Percentiles rank a stretch among this genome's conserved stretches.
These are phyloP conservation scores for Lecanicillium sp. DNA, from an alignment of 2,329 filamentous ascomycete genomes.

Conservation along the genomic window DNA sequence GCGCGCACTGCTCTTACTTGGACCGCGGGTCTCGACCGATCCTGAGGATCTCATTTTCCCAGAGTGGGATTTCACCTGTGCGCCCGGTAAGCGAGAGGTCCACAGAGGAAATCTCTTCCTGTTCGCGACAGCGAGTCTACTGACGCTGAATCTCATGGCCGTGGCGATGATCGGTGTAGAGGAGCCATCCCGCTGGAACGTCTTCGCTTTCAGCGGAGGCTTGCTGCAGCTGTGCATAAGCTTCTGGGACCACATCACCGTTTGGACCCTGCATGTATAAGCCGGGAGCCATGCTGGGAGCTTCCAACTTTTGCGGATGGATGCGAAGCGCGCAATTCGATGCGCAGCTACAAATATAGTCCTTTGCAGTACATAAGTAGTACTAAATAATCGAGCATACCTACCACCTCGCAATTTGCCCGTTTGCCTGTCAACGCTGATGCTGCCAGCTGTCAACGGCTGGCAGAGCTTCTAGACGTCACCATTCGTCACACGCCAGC, in stretches of 20 bases:
- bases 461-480: background rate
- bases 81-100: conserved; percentile 8
- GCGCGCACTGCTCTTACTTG: conserved; percentile 19
- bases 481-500: no score
- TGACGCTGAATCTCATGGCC: conserved; percentile 1
- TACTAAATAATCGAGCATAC: no score
- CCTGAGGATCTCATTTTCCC: conserved; percentile 6
- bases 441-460: conserved; percentile 2
- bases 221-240: background rate
- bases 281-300: background rate
- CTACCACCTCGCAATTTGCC: no score
- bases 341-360: no score
- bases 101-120: background rate
- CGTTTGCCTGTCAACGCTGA: background rate
- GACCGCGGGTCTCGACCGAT: conserved; percentile 8
- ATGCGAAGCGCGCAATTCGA: no score
- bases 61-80: conserved; percentile 7
- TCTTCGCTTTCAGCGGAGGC: no score
- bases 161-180: conserved; percentile 1
- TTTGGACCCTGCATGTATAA: no score
- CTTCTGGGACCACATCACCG: background rate
- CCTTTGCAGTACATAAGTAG: no score
- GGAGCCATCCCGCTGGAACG: conserved; percentile 4
- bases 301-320: no score
- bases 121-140: background rate